A percentile compares a stretch with the other conserved stretches of the same genome.
Evolutionary conservation across 2,329 filamentous ascomycete species (phyloP).

Genomic region (Colletotrichum sansevieriae): DNA sequence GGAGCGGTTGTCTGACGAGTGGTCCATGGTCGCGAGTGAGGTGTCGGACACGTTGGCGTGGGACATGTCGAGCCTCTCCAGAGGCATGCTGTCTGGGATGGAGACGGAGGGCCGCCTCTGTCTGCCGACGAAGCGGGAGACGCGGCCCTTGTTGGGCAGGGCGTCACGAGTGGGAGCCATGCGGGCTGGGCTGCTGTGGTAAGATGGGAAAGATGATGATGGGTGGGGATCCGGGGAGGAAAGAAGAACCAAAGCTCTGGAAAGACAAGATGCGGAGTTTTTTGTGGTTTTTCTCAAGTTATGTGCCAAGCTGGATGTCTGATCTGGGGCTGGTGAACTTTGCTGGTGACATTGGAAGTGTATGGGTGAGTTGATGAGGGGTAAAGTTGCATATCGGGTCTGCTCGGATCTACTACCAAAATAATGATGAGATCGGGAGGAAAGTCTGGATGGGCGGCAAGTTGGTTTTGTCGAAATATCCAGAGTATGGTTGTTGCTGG

Average conservation of each 20-base stretch:
- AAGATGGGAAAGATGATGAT: neutral
- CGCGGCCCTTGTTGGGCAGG: conserved; percentile 31
- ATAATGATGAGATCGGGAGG: conserved; percentile 35
- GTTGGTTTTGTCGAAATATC: conserved; percentile 39
- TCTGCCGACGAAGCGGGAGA: conserved; percentile 28
- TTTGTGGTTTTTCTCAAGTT: conserved; percentile 37
- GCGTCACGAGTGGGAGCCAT: conserved; percentile 40
- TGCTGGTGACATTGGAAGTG: conserved; percentile 40
- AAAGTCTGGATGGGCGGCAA: conserved; percentile 31
- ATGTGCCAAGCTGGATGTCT: conserved; percentile 41
- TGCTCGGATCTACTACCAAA: conserved; percentile 38
- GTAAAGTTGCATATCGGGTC: conserved; percentile 41
- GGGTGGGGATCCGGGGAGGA: conserved; percentile 11
- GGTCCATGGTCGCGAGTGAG: conserved; percentile 33
- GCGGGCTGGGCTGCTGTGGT: neutral
- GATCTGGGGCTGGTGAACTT: conserved; percentile 39
- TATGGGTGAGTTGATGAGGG: conserved; percentile 37
- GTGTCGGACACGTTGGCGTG: conserved; percentile 41
- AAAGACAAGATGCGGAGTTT: conserved; percentile 5
- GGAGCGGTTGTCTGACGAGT: conserved; percentile 32
- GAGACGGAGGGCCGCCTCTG: conserved; percentile 38
- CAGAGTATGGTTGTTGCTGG: conserved; percentile 34
- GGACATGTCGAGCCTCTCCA: conserved; percentile 34
- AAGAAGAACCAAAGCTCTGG: neutral
- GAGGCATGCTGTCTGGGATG: conserved; percentile 35